Evolutionary conservation across 768 basidiomycete genomes (phyloP), one percentile per base, ranked within the genome.

Genomic region (Podaxis mareebaensis): DNA sequence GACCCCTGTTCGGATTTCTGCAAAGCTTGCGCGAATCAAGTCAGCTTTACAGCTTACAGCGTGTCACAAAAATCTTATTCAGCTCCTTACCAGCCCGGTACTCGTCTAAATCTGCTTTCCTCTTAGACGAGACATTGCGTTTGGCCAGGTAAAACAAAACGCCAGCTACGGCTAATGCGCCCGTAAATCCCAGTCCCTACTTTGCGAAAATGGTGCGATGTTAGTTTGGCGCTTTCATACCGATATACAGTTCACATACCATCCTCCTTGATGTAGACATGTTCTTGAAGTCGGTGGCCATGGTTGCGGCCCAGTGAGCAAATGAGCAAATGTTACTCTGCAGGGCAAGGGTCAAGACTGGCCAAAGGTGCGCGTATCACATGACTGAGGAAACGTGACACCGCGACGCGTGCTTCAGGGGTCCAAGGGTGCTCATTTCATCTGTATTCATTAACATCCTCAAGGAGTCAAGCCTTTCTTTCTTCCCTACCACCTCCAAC

Each of bases 141-240:
- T 77, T 79, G 10, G 74, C 76, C 10, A 70, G 49, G 60, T 77
- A 78, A 36, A 78, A 73, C 0, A 73, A 66, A 4, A 70, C 61
- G 12, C 75, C 77, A 38, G 74, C 73, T 15, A 74, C 65, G 3
- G 71, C 49, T 15, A 78, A 69, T 4, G 69, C 69, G 4, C 75
- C 75, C 49, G 70, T 63, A 42, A 78, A 76, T 22, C 69, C 72
- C 4, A 68, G 58, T 24, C 66, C 70, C 77, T 78, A 66, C 52
- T 59, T 58, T 48, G 44, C 2, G 17, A 51, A 30, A 39, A 56
- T 39, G 20, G 24, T 20, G n/a, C n/a, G 20, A 40, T 30, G 26
- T 40, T 39, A 44, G n/a, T n/a, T n/a, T n/a, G n/a, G n/a, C n/a
- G n/a, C n/a, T n/a, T n/a, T n/a, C n/a, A n/a, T n/a, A n/a, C n/a